Evolutionary conservation across 1,284 basidiomycete genomes (phyloP), one percentile per base, ranked within the genome.

Genomic region (Violaceomyces palustris): DNA sequence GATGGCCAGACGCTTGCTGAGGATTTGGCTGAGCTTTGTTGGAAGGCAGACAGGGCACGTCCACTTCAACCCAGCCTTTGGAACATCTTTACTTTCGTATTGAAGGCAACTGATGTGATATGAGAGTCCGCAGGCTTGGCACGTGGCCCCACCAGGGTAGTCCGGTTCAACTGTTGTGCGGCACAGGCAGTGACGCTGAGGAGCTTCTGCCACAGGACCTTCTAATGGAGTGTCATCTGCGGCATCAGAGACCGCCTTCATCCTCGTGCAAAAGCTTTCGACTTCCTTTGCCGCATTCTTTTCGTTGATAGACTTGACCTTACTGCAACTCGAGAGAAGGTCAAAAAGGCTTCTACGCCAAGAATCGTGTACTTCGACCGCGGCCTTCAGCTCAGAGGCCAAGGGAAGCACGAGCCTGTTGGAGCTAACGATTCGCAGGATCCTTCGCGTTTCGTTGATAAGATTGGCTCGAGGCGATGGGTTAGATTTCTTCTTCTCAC

Each of bases 101-200:
- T 62, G 61, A 32, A 69, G 56, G 49, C 67, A 69, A 11, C 43
- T 25, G 10, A 60, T 35, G 39, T 69, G 67, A 45, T 64, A 69
- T 23, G 35, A 35, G 14, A 53, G 47, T 19, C 32, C 34, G 39
- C 69, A 71, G 25, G 30, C 37, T 2, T 42, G 40, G 57, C 69
- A 71, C 18, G 35, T n/a, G n/a, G 45, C 43, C 15, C 17, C 37
- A 7, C 24, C 28, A 15, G 41, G 23, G 6, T 33, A 33, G 15
- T 39, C 33, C 9, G 38, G 42, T 24, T 21, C 25, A n/a, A 34
- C 38, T 11, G 39, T 35, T 28, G 48, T 57, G 22, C 63, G 41
- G 49, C 69, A 72, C 14, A 72, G 27, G 42, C 69, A 72, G 29
- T 64, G 50, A 26, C 56, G 56, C 6, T 24, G n/a, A n/a, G n/a